Evolutionary conservation across 495 filamentous ascomycete species (phyloP).

Genomic region (Daldinia grandis): DNA sequence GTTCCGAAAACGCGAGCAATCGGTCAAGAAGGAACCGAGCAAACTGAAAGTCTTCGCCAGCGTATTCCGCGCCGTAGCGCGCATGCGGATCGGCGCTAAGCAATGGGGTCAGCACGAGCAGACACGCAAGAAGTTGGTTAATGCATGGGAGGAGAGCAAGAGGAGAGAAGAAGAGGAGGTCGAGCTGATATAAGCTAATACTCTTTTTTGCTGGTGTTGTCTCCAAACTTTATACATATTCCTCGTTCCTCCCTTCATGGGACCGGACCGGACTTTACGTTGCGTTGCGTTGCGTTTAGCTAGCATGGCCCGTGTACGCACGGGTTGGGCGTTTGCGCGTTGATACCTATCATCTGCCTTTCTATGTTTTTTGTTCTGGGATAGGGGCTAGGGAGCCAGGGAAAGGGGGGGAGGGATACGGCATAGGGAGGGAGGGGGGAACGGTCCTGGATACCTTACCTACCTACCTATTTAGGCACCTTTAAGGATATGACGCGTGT

Average conservation of each 20-base stretch:
- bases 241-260: not conserved
- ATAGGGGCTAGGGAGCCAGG: not conserved
- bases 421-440: too few relatives aligned
- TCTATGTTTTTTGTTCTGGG: not conserved
- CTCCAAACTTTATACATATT: not conserved
- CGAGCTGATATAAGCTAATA: not conserved
- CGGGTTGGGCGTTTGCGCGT: not conserved
- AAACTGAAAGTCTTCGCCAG: constrained; percentile 46
- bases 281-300: not conserved
- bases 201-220: not conserved
- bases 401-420: not conserved
- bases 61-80: constrained; percentile 52
- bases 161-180: constrained; percentile 43
- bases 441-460: not conserved
- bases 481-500: not conserved
- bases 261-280: not conserved
- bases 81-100: constrained; percentile 52
- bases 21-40: constrained; percentile 18
- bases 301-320: constrained; percentile 4
- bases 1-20: constrained; percentile 25
- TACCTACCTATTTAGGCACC: too few relatives aligned
- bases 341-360: not conserved
- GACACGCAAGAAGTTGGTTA: constrained; percentile 49
- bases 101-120: constrained; percentile 53
- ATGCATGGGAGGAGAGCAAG: constrained; percentile 51